phyloP scores from a whole-genome alignment of 2,329 filamentous ascomycete genomes.

The Colletotrichum karsti region DNA sequence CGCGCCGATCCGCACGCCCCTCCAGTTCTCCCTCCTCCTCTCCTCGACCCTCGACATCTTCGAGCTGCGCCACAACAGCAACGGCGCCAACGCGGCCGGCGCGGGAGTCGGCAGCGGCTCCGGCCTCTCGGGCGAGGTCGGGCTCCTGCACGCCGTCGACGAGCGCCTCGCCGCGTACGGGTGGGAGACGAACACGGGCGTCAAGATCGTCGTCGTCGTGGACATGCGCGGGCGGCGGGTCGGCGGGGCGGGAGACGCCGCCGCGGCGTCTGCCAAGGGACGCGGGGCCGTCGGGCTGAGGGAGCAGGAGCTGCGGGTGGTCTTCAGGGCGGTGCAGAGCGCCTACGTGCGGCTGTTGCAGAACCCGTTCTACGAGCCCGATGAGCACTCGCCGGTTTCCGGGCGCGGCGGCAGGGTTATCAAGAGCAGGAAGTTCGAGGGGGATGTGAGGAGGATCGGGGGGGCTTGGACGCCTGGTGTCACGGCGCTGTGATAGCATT shows the following conservation, averaged over 20 bases:
- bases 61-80: slow-evolving; percentile 80
- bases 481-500: slow-evolving; percentile 55
- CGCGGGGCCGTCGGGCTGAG: slow-evolving; percentile 71
- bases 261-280: slow-evolving; percentile 37
- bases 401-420: slow-evolving; percentile 74
- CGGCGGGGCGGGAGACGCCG: slow-evolving; percentile 34
- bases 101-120: slow-evolving; percentile 35
- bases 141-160: slow-evolving; percentile 91
- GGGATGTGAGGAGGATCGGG: slow-evolving; percentile 86
- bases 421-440: slow-evolving; percentile 80
- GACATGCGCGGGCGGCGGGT: slow-evolving; percentile 82
- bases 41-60: slow-evolving; percentile 95
- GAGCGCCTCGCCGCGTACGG: slow-evolving; percentile 94
- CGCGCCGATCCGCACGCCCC: slow-evolving; percentile 70
- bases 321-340: slow-evolving; percentile 91
- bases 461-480: slow-evolving; percentile 84
- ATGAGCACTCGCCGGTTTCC: slow-evolving; percentile 74
- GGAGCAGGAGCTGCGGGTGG: slow-evolving; percentile 88
- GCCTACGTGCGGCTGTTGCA: slow-evolving; percentile 89
- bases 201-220: slow-evolving; percentile 89
- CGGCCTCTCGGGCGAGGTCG: slow-evolving; percentile 81
- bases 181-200: slow-evolving; percentile 94
- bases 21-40: slow-evolving; percentile 92
- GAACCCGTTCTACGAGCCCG: slow-evolving; percentile 94
- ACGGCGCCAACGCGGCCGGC: slow-evolving; percentile 49